Percentiles rank a stretch among this genome's conserved stretches.
Conservation (phyloP, 768 basidiomycete species). For the Crassisporium funariophilum region DNA sequence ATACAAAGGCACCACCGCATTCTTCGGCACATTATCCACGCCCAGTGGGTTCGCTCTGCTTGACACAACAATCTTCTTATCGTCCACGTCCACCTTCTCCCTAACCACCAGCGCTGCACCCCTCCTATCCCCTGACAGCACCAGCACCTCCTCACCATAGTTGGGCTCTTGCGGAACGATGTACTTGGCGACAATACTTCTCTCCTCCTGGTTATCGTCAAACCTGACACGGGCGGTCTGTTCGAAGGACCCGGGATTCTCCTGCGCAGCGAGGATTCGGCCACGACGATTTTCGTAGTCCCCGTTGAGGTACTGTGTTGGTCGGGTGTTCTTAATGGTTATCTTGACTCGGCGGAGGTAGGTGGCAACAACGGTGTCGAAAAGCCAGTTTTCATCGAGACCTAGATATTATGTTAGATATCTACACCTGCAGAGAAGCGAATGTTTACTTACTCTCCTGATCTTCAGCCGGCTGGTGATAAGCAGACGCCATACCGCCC, state of each 20-base stretch:
- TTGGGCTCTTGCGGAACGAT: conserved; percentile 31
- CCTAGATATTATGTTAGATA: conserved; percentile 23
- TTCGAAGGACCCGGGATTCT: conserved; percentile 32
- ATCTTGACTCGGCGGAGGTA: conserved; percentile 41
- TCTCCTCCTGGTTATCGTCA: conserved; percentile 26
- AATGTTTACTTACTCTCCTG: conserved; percentile 13
- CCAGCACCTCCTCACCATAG: conserved; percentile 50
- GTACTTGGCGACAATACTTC: conserved; percentile 30
- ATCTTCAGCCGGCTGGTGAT: conserved; percentile 9
- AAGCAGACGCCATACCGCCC: conserved; percentile 19
- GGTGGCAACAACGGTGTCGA: conserved; percentile 32
- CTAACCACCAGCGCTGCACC: conserved; percentile 49
- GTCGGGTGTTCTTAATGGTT: conserved; percentile 36
- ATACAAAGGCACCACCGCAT: conserved; percentile 36
- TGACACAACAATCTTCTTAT: conserved; percentile 34
- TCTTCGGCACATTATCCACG: conserved; percentile 38
- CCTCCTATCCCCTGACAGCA: conserved; percentile 44
- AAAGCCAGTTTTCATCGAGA: conserved; percentile 43
- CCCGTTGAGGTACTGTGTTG: conserved; percentile 36
- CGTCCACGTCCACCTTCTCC: conserved; percentile 34
- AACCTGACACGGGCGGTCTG: conserved; percentile 38
- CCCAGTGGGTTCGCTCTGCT: conserved; percentile 33
- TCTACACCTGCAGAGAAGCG: not conserved
- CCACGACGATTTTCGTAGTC: conserved; percentile 35
- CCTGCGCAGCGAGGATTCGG: conserved; percentile 33